Base-by-base conservation (phyloP, 208 protist genomes). In the Polymyxa betae region DNA sequence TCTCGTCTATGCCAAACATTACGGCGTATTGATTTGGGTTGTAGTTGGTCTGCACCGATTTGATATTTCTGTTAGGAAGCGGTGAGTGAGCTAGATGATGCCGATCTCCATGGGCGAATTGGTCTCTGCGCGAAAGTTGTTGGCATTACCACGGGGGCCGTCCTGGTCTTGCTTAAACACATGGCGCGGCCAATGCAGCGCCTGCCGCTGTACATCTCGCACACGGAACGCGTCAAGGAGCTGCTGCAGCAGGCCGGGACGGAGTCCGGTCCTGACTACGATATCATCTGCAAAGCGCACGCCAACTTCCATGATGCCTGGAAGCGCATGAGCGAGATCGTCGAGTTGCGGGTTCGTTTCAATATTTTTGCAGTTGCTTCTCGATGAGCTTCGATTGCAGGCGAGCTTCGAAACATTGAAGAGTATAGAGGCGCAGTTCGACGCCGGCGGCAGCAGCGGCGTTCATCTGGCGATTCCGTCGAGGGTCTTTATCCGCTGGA, bases 301-400 rank as follows among this genome's bases (percentile, higher is more conserved):
- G 49, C 5, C 49, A 60, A 60, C 49, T 60, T 60, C 49, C 24
- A n/a, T n/a, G 72, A 82, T 43, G 35, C 72, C 16, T 82, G 72
- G 72, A 43, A 35, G n/a, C 72, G 72, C 5, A 82, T 82, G 72
- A 82, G 72, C 72, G 72, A 82, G 5, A 82, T 82, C n/a, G 35
- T 82, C 12, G 72, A 82, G n/a, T 38, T 82, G 72, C 5, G 72
- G 35, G 49, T 60, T 60, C 49, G 49, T 60, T 60, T 24, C 5
- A 29, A 24, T 60, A 60, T 5, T 24, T 60, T 60, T 60, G 49
- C 24, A 60, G 49, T 5, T 29, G 12, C 49, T 24, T 60, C 5
- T 29, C n/a, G n/a, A 29, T 24, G 49, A 60, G 49, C 5, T 60
- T 60, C 49, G n/a, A n/a, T n/a, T 60, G 5, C 49, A 60, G 49